phyloP scores from a whole-genome alignment of 345 rosid species.

The Pseudoturritis turrita region DNA sequence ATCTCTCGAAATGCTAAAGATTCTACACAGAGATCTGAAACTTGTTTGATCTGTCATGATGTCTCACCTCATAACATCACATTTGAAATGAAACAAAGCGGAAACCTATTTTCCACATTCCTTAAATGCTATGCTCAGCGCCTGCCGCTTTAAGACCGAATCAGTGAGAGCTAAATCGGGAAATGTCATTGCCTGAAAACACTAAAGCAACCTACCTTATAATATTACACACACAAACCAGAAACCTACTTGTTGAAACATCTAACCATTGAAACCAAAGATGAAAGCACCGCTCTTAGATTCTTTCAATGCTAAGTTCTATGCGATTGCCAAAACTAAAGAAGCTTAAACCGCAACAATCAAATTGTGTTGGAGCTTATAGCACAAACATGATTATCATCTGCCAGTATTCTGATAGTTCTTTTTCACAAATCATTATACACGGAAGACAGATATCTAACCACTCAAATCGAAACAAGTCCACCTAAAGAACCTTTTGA shows the following conservation, averaged over 20 bases:
- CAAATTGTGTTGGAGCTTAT: no score
- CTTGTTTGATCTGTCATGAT: background rate
- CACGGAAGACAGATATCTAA: background rate
- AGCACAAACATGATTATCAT: background rate
- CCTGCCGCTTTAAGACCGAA: background rate
- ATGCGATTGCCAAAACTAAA: no score
- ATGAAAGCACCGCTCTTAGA: no score
- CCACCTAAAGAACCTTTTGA: background rate
- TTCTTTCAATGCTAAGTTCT: no score
- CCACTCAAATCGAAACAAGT: background rate
- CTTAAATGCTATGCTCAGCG: background rate
- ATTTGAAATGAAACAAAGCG: background rate
- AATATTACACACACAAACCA: no score
- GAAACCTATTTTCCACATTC: background rate
- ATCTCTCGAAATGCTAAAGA: no score
- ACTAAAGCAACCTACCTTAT: no score
- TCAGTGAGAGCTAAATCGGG: background rate
- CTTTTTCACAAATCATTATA: background rate
- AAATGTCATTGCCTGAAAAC: background rate
- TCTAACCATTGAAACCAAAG: no score
- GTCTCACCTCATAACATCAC: background rate
- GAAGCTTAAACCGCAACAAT: no score
- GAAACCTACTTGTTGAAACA: no score
- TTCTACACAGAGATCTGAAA: background rate
- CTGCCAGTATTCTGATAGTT: background rate